Conservation (phyloP, 2,329 filamentous ascomycete genomes). For the Huntiella decipiens region DNA sequence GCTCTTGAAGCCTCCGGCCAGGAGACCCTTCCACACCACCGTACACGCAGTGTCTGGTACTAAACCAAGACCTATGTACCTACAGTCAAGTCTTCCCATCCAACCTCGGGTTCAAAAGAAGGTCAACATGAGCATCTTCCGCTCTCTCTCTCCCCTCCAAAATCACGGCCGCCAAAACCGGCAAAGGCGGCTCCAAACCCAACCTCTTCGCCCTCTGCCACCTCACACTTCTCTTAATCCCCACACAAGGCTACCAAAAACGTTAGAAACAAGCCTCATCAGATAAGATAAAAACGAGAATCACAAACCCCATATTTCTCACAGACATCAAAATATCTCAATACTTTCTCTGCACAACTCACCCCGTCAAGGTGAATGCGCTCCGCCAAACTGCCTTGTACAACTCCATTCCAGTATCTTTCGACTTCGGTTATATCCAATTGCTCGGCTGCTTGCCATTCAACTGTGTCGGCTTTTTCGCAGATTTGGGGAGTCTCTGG, state of each 20-base stretch:
- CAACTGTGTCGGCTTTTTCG: too few relatives aligned
- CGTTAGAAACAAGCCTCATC: background rate
- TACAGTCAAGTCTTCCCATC: constrained; percentile 4
- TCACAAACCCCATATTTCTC: constrained; percentile 76
- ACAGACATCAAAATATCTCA: constrained; percentile 83
- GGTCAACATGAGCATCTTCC: constrained; percentile 59
- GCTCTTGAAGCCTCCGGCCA: constrained; percentile 47
- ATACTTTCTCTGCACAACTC: constrained; percentile 58
- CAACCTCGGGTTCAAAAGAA: constrained; percentile 34
- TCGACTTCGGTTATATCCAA: background rate
- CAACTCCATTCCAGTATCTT: constrained; percentile 12
- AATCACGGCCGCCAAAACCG: constrained; percentile 71
- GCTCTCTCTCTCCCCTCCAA: constrained; percentile 45
- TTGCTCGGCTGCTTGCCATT: too few relatives aligned
- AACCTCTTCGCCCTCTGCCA: constrained; percentile 75
- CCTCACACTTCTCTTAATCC: constrained; percentile 59
- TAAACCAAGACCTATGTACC: constrained; percentile 20
- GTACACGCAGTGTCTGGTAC: constrained; percentile 91
- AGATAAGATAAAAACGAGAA: background rate
- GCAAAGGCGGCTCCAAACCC: constrained; percentile 72
- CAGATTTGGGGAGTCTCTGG: too few relatives aligned
- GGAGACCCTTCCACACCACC: constrained; percentile 59
- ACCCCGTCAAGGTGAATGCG: constrained; percentile 63
- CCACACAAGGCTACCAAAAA: constrained; percentile 57
- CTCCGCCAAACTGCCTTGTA: constrained; percentile 23